Evolutionary conservation across 345 rosid species (phyloP).

Genomic region (Murraya koenigii): DNA sequence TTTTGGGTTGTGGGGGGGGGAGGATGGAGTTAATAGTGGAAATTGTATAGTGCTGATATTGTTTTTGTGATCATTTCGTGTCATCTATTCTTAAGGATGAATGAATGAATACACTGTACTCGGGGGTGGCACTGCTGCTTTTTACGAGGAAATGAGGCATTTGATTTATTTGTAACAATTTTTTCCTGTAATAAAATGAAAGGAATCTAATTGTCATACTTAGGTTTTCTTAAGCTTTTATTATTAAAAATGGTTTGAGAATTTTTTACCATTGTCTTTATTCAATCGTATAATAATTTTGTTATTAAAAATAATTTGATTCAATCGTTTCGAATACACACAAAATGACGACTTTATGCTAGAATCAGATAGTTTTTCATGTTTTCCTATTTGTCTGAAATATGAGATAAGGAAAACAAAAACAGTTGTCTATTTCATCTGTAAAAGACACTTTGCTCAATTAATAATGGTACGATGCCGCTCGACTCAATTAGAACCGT

Average conservation of each 20-base stretch:
- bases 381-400: too few relatives aligned
- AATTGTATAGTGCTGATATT: conserved; percentile 18
- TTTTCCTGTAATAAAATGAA: conserved; percentile 17
- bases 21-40: conserved; percentile 2
- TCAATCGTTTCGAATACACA: too few relatives aligned
- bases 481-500: too few relatives aligned
- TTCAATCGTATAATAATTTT: too few relatives aligned
- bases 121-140: neutral
- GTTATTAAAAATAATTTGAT: too few relatives aligned
- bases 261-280: neutral
- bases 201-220: neutral
- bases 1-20: neutral
- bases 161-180: conserved; percentile 19
- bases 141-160: conserved; percentile 1
- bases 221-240: neutral
- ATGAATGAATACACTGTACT: neutral
- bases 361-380: too few relatives aligned
- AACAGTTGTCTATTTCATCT: too few relatives aligned
- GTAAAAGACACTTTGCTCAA: too few relatives aligned
- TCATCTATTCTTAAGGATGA: conserved; percentile 1
- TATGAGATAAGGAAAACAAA: too few relatives aligned
- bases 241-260: neutral
- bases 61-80: conserved; percentile 1
- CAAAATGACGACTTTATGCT: too few relatives aligned
- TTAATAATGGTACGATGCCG: too few relatives aligned